Evolutionary conservation across 1,284 basidiomycete species (phyloP), one percentile per base, ranked within the genome.

Genomic region (Ganoderma lingzhi): DNA sequence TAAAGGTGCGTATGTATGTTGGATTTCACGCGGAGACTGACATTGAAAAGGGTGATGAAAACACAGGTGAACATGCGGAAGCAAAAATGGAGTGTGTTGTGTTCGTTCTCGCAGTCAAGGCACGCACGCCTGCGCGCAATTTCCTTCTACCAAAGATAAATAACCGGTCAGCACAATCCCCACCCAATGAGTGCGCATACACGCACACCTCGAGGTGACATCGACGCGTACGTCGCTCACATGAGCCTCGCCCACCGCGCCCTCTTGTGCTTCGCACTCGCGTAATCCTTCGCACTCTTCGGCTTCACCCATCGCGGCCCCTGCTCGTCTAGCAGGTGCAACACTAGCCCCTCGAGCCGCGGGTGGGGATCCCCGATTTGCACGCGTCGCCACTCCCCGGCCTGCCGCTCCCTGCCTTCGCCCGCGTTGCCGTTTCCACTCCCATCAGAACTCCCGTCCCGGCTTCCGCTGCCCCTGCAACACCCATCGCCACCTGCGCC

Each of bases 241-340:
- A 19, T n/a, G 19, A 12, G n/a, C 35, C 14, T 37, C 56, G 35
- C 15, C 56, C 15, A 58, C 56, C 56, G 56, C 56, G 19, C 56
- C 35, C 56, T 37, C 56, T 58, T 58, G 17, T 35, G 8, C 56
- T 39, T 61, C 41, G 32, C 60, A 51, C 17, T 23, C 63, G 55
- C 64, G 17, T 68, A 66, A 15, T 17, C 9, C 55, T 44, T 32
- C 61, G 64, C 64, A 59, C 64, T 63, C 55, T 23, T 19, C 64
- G 10, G 32, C 67, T 66, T 68, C 48, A 71, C 67, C 70, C 70
- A 71, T 39, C 64, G 60, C 41, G 70, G 70, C 58, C 23, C 51
- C 32, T 62, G 58, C 56, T 53, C 42, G 19, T 68, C 58, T 41
- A 66, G 30, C 44, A 71, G 4, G 41, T 66, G 67, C 62, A 71